phyloP scores from a whole-genome alignment of 805 yeast species.

The Vanderwaltozyma tropicalis region DNA sequence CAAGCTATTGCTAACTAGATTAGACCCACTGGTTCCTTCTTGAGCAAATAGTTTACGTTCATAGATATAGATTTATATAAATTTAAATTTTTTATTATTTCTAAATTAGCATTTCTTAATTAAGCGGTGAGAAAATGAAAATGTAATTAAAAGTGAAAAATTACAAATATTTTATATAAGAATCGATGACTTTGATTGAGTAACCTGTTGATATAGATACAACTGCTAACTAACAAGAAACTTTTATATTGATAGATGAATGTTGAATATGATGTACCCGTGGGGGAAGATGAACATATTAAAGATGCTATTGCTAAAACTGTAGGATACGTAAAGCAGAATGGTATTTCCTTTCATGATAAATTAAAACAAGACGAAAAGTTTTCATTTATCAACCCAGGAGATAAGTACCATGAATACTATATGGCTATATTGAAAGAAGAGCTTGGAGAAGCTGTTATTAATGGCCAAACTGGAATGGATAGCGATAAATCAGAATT shows the following conservation, averaged over 20 bases:
- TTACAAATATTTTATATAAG: no score
- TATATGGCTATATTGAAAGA: conserved; percentile 27
- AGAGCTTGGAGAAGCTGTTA: background rate
- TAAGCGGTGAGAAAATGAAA: no score
- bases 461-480: background rate
- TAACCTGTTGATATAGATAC: no score
- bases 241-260: background rate
- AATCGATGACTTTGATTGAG: no score
- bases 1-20: conserved; percentile 30
- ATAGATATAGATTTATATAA: no score
- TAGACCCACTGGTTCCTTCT: no score
- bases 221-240: no score
- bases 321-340: conserved; percentile 54
- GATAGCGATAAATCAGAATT: background rate
- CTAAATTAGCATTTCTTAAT: no score
- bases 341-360: conserved; percentile 60
- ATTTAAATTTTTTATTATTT: no score
- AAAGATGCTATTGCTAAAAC: conserved; percentile 56
- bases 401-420: conserved; percentile 47
- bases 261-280: background rate
- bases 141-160: no score
- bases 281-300: conserved; percentile 25
- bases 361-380: conserved; percentile 43
- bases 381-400: conserved; percentile 52
- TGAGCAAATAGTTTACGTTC: no score